Evolutionary conservation across 768 basidiomycete species (phyloP).

Genomic region (Hemileccinum rubropunctum): DNA sequence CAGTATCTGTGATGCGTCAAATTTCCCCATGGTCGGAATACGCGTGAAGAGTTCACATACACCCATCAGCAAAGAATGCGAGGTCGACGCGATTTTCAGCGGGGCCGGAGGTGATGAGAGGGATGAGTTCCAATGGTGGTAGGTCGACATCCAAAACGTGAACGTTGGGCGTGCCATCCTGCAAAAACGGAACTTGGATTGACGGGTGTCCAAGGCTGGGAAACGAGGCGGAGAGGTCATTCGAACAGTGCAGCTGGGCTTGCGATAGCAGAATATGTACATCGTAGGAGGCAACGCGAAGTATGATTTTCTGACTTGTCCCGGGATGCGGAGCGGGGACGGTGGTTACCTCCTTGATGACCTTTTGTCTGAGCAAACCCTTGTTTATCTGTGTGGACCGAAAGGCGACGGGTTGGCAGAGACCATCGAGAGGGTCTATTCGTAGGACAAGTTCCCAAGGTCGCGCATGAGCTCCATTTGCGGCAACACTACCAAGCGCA

Average conservation of each 20-base stretch:
- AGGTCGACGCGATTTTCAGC: slow-evolving; percentile 67
- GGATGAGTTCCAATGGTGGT: slow-evolving; percentile 53
- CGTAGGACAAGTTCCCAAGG: slow-evolving; percentile 47
- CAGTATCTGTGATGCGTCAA: slow-evolving; percentile 43
- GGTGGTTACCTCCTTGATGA: slow-evolving; percentile 8
- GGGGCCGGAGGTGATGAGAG: slow-evolving; percentile 59
- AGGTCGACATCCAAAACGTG: slow-evolving; percentile 11
- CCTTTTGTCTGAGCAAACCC: slow-evolving; percentile 5
- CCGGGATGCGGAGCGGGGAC: slow-evolving; percentile 12
- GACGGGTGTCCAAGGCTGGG: neutral
- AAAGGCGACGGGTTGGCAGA: slow-evolving; percentile 20
- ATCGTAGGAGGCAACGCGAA: slow-evolving; percentile 23
- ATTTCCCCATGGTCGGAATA: neutral
- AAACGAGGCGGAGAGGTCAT: slow-evolving; percentile 16
- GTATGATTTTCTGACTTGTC: slow-evolving; percentile 3
- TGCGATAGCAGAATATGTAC: slow-evolving; percentile 9
- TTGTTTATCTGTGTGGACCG: slow-evolving; percentile 21
- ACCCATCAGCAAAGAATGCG: slow-evolving; percentile 77
- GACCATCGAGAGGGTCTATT: slow-evolving; percentile 13
- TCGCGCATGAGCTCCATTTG: slow-evolving; percentile 66
- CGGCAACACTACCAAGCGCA: slow-evolving; percentile 1
- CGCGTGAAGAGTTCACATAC: slow-evolving; percentile 39
- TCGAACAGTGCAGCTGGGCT: slow-evolving; percentile 23
- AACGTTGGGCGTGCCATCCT: neutral
- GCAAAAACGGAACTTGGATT: slow-evolving; percentile 12